phyloP scores from a whole-genome alignment of 345 rosid genomes.

The Laguncularia racemosa region DNA sequence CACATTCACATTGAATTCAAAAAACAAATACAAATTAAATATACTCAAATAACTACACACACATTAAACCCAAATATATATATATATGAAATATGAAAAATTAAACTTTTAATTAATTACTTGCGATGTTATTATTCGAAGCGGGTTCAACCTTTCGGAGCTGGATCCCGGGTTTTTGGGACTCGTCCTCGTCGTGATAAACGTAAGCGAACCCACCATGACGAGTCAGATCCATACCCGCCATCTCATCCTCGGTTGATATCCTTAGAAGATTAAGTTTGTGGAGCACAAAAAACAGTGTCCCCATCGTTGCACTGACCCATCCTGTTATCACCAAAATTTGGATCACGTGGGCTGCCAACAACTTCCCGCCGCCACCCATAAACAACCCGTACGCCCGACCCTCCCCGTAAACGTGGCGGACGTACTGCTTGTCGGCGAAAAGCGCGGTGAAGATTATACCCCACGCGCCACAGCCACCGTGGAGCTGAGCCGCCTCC shows the following conservation, averaged over 20 bases:
- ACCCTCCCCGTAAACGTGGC: constrained; percentile 41
- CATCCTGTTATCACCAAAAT: constrained; percentile 62
- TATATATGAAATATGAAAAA: too few relatives aligned
- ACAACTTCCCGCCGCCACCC: constrained; percentile 83
- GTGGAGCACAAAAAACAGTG: constrained; percentile 50
- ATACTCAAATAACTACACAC: too few relatives aligned
- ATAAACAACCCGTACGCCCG: constrained; percentile 61
- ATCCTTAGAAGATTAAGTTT: constrained; percentile 57
- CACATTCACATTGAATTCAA: too few relatives aligned
- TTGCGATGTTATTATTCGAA: constrained; percentile 7
- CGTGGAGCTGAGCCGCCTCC: constrained; percentile 82
- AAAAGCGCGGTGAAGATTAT: constrained; percentile 74
- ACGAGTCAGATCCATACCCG: constrained; percentile 78
- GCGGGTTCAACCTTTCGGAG: constrained; percentile 32
- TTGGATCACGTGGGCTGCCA: constrained; percentile 76
- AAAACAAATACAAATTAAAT: too few relatives aligned
- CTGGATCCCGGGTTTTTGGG: constrained; percentile 20
- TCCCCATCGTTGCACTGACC: constrained; percentile 87
- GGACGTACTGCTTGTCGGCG: constrained; percentile 45
- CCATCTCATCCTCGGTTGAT: constrained; percentile 67
- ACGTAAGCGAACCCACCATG: constrained; percentile 90
- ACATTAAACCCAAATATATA: too few relatives aligned
- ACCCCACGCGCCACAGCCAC: constrained; percentile 95
- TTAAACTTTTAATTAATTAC: too few relatives aligned
- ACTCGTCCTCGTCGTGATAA: constrained; percentile 60